phyloP scores from a whole-genome alignment of 163 green algal species.

The Chloroidium sp. region DNA sequence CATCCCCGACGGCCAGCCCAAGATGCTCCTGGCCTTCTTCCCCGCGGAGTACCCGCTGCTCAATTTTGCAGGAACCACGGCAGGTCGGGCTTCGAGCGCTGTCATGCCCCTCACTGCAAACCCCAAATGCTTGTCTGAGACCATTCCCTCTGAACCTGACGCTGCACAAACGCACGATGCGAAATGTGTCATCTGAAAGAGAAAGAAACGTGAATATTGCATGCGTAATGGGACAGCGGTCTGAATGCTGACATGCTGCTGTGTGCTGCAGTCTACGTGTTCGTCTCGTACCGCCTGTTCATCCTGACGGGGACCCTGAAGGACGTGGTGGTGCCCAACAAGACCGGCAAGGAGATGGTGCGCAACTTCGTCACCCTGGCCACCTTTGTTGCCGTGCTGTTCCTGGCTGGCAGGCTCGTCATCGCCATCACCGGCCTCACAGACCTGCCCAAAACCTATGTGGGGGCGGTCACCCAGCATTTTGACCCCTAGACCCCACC shows the following conservation, averaged over 20 bases:
- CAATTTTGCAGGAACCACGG: slow-evolving; percentile 69
- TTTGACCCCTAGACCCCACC: neutral
- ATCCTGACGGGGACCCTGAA: slow-evolving; percentile 73
- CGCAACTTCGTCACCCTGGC: slow-evolving; percentile 6
- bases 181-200: neutral
- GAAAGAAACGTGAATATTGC: too few relatives aligned
- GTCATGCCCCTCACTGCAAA: slow-evolving; percentile 6
- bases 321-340: slow-evolving; percentile 57
- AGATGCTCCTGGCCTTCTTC: slow-evolving; percentile 70
- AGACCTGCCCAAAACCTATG: neutral
- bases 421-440: neutral
- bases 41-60: slow-evolving; percentile 65
- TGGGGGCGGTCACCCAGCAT: neutral
- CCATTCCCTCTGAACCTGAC: neutral
- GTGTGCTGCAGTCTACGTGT: slow-evolving; percentile 58
- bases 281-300: slow-evolving; percentile 78
- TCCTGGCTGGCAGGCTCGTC: neutral
- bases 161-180: neutral
- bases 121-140: neutral
- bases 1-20: slow-evolving; percentile 79
- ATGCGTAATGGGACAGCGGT: too few relatives aligned
- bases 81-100: slow-evolving; percentile 39
- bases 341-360: slow-evolving; percentile 2
- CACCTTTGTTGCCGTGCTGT: neutral
- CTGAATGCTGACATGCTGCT: neutral